A percentile compares a stretch with the other conserved stretches of the same genome.
These are phyloP conservation scores for Trichophyton equinum DNA, from an alignment of 2,329 filamentous ascomycete species.

Conservation along the genomic window DNA sequence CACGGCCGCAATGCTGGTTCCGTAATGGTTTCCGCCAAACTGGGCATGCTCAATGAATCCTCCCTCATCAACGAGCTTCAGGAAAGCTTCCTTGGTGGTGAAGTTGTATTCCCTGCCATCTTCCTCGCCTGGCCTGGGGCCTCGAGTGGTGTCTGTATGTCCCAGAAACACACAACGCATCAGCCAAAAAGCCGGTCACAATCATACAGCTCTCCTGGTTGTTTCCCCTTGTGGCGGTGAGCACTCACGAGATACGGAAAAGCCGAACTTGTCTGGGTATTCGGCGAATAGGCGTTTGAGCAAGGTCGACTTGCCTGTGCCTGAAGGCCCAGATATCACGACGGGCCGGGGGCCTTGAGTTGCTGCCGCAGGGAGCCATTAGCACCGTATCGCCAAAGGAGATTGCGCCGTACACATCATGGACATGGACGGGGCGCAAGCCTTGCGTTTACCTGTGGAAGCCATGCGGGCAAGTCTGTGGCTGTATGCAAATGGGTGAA, in stretches of 20 bases:
- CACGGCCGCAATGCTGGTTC: conserved; percentile 69
- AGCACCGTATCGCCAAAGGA: not conserved
- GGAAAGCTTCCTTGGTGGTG: conserved; percentile 53
- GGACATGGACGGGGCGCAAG: not conserved
- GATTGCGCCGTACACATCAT: not conserved
- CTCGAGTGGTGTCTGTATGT: conserved; percentile 59
- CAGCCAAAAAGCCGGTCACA: not conserved
- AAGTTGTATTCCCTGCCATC: conserved; percentile 75
- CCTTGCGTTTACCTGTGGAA: not conserved
- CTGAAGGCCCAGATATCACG: conserved; percentile 31
- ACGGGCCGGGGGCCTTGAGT: conserved; percentile 27
- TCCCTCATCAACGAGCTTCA: conserved; percentile 51
- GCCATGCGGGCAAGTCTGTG: not conserved
- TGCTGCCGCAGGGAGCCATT: conserved; percentile 5
- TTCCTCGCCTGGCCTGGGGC: conserved; percentile 60
- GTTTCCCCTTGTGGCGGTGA: not conserved
- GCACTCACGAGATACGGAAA: conserved; percentile 29
- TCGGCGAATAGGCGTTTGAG: conserved; percentile 32
- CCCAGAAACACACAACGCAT: not conserved
- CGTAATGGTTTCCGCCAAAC: conserved; percentile 79
- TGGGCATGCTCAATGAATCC: conserved; percentile 80
- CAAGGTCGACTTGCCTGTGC: conserved; percentile 33
- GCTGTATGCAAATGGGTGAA: not conserved
- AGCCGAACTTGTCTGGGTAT: conserved; percentile 32
- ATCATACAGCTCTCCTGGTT: not conserved